These are phyloP conservation scores for Thermothelomyces thermophilus DNA, from an alignment of 2,329 filamentous ascomycete species.

Conservation along the genomic window DNA sequence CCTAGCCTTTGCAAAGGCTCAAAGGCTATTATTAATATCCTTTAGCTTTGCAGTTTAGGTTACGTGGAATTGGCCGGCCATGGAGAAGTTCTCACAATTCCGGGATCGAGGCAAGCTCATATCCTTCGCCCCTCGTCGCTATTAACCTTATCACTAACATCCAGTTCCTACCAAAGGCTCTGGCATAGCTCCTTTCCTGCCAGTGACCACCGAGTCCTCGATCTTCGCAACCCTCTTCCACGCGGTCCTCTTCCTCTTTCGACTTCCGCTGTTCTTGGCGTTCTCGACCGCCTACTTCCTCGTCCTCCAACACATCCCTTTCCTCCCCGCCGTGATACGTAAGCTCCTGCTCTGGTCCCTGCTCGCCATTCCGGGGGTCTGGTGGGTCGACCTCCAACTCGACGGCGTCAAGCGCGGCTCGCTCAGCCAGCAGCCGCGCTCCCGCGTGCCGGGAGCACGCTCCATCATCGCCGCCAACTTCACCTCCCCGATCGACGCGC, in stretches of 20 bases:
- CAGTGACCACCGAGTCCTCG: constrained; percentile 61
- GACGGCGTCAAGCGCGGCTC: constrained; percentile 93
- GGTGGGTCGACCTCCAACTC: constrained; percentile 98
- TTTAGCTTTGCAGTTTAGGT: too few species aligned
- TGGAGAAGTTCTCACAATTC: constrained; percentile 95
- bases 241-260: constrained; percentile 68
- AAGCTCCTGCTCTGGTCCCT: constrained; percentile 86
- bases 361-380: constrained; percentile 83
- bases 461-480: constrained; percentile 85
- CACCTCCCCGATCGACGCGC: constrained; percentile 84
- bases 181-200: constrained; percentile 92
- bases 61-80: constrained; percentile 31
- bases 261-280: constrained; percentile 69
- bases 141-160: not conserved
- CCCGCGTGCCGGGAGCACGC: constrained; percentile 69
- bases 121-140: not conserved
- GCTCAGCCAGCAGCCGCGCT: constrained; percentile 63
- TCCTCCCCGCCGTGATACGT: constrained; percentile 51
- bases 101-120: constrained; percentile 69
- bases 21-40: too few species aligned
- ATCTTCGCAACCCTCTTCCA: constrained; percentile 58
- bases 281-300: constrained; percentile 67
- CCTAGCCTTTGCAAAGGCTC: too few species aligned
- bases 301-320: constrained; percentile 73
- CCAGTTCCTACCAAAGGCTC: constrained; percentile 60